These are phyloP conservation scores for Debaryomyces fabryi DNA, from an alignment of 1,139 yeast species.

Conservation along the genomic window DNA sequence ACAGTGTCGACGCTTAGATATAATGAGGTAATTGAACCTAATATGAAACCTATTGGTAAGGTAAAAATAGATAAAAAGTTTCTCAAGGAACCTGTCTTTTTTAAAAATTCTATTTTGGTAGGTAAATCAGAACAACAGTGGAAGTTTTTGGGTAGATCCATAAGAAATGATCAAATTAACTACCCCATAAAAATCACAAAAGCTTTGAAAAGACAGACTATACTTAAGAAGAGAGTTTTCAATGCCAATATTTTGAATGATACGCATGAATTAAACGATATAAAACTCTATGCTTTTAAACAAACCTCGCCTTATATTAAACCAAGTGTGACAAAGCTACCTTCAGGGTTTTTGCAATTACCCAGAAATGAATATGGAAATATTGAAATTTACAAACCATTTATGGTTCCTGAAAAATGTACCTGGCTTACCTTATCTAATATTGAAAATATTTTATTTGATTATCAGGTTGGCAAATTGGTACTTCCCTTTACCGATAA, in stretches of 20 bases:
- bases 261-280: conserved; percentile 24
- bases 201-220: conserved; percentile 28
- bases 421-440: conserved; percentile 31
- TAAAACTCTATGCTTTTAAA: conserved; percentile 27
- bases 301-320: conserved; percentile 37
- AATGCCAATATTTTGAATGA: conserved; percentile 23
- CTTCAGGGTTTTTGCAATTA: conserved; percentile 16
- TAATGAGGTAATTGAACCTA: conserved; percentile 29
- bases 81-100: conserved; percentile 24
- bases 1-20: conserved; percentile 30
- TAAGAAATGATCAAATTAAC: conserved; percentile 22
- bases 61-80: conserved; percentile 16
- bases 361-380: conserved; percentile 40
- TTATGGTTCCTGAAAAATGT: conserved; percentile 39
- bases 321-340: conserved; percentile 13
- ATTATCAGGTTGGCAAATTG: conserved; percentile 13
- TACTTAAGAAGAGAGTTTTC: conserved; percentile 23
- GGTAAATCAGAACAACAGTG: conserved; percentile 44
- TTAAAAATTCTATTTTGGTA: conserved; percentile 26
- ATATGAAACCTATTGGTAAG: conserved; percentile 19
- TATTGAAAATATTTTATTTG: conserved; percentile 26
- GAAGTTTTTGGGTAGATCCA: conserved; percentile 42
- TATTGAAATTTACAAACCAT: conserved; percentile 33
- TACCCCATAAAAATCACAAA: conserved; percentile 26
- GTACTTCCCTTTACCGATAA: conserved; percentile 8